phyloP scores from a whole-genome alignment of 2,329 filamentous ascomycete species.

The Zopfia rhizophila region DNA sequence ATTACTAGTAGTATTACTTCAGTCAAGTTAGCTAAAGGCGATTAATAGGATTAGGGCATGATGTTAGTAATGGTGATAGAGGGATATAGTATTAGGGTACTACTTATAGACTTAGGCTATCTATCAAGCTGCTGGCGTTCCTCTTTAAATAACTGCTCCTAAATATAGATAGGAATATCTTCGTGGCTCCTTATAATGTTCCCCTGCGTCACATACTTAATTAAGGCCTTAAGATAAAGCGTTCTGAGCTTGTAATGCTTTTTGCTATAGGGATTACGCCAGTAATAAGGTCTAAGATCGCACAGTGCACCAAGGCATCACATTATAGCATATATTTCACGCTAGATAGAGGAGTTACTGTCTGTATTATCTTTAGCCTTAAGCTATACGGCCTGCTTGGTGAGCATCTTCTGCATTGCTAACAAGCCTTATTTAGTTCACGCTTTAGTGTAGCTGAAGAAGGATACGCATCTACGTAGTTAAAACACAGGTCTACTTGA shows the following conservation, averaged over 20 bases:
- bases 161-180: constrained; percentile 42
- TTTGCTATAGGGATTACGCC: constrained; percentile 42
- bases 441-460: constrained; percentile 1
- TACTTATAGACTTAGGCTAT: constrained; percentile 25
- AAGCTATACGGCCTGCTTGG: constrained; percentile 30
- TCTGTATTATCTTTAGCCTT: too few relatives aligned
- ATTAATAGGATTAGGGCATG: constrained; percentile 23
- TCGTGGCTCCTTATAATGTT: constrained; percentile 33
- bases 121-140: constrained; percentile 39
- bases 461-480: constrained; percentile 39
- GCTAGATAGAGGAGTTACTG: constrained; percentile 39
- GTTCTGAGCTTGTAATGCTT: constrained; percentile 47
- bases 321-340: constrained; percentile 44
- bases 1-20: too few relatives aligned
- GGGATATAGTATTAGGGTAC: constrained; percentile 25
- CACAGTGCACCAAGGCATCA: constrained; percentile 41
- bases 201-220: constrained; percentile 39
- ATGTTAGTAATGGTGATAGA: constrained; percentile 46
- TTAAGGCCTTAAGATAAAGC: constrained; percentile 41
- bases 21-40: constrained; percentile 5
- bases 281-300: constrained; percentile 43
- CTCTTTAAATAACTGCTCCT: constrained; percentile 45
- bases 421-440: constrained; percentile 17
- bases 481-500: constrained; percentile 40
- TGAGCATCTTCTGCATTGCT: constrained; percentile 36